Evolutionary conservation across 1,139 yeast genomes (phyloP).

Genomic region (Chernovozyma sophiae-reginae): DNA sequence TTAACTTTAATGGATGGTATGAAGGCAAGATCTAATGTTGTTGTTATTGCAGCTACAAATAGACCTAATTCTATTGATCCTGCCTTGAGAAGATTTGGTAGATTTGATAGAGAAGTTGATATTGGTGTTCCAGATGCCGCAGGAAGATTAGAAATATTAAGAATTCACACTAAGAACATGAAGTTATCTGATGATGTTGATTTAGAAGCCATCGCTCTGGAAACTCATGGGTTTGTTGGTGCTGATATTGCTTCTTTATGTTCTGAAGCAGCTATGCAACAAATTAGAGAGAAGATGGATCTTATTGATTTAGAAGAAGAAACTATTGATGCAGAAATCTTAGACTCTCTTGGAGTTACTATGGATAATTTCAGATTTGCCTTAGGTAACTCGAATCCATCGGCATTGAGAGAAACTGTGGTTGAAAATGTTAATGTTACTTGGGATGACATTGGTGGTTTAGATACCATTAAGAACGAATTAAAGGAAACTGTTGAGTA

Average conservation of each 20-base stretch:
- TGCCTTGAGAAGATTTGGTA: constrained; percentile 96
- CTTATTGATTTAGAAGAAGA: constrained; percentile 96
- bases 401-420: constrained; percentile 98
- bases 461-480: constrained; percentile 92
- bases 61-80: constrained; percentile 99
- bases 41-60: constrained; percentile 85
- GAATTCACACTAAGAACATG: constrained; percentile 90
- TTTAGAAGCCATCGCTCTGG: constrained; percentile 73
- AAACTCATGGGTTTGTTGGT: constrained; percentile 71
- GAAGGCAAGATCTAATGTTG: constrained; percentile 97
- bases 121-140: constrained; percentile 99
- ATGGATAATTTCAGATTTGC: constrained; percentile 99
- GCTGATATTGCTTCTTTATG: constrained; percentile 80
- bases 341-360: constrained; percentile 95
- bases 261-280: constrained; percentile 94
- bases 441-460: constrained; percentile 97
- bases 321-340: constrained; percentile 94
- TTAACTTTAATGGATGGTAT: constrained; percentile 98
- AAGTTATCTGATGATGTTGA: constrained; percentile 93
- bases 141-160: constrained; percentile 93
- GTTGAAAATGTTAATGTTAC: constrained; percentile 98
- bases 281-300: constrained; percentile 99
- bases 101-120: constrained; percentile 98
- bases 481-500: constrained; percentile 98
- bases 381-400: constrained; percentile 95